Evolutionary conservation across 352 stramenopile genomes (phyloP).

Genomic region (Globisporangium carolinianum): DNA sequence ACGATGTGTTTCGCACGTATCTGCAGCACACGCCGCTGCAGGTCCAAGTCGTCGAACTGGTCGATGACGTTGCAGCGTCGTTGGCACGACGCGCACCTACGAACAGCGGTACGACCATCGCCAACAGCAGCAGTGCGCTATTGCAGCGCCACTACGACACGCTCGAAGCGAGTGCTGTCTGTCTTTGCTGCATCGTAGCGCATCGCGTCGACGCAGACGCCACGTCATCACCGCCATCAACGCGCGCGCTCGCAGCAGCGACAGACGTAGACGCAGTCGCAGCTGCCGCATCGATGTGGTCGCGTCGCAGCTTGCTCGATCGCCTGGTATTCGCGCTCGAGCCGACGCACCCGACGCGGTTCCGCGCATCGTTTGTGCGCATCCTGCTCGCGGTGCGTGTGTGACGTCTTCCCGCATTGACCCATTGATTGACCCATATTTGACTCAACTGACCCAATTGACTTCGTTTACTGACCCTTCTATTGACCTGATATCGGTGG

Average conservation of each 20-base stretch:
- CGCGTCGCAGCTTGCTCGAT: not conserved
- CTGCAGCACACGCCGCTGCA: conserved; percentile 36
- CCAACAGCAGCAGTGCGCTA: not conserved
- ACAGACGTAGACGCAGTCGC: not conserved
- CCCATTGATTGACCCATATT: too few species aligned
- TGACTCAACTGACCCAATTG: not conserved
- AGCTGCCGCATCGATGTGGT: not conserved
- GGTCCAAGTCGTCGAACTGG: conserved; percentile 32
- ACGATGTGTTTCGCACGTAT: not conserved
- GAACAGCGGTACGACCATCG: not conserved
- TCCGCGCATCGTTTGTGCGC: conserved; percentile 32
- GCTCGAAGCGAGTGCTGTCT: conserved; percentile 10
- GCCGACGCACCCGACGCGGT: conserved; percentile 22
- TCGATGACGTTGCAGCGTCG: conserved; percentile 22
- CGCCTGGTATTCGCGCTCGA: conserved; percentile 17
- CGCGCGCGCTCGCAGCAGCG: not conserved
- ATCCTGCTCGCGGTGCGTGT: conserved; percentile 26
- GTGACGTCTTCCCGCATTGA: not conserved
- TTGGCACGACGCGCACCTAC: not conserved
- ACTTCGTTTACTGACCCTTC: not conserved
- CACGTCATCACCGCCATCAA: not conserved
- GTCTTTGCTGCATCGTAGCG: conserved; percentile 4
- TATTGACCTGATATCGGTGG: not conserved
- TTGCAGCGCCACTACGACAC: conserved; percentile 10
- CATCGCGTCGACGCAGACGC: not conserved